A percentile compares a stretch with the other conserved stretches of the same genome.
Conservation (phyloP, 345 rosid genomes). For the Lepidium africanum region DNA sequence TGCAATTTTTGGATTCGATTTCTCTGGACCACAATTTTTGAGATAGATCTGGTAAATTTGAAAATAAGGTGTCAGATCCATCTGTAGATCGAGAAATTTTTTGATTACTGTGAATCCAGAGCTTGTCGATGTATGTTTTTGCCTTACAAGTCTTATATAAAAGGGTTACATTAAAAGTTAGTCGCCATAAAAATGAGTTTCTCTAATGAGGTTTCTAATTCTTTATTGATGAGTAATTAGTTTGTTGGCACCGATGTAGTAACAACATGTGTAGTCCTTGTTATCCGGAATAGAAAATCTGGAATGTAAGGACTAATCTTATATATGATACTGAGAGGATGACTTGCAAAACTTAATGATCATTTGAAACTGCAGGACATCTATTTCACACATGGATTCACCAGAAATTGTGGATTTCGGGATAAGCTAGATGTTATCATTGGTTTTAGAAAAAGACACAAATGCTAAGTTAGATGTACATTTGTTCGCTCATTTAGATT, state of each 20-base stretch:
- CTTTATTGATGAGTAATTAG: slow-evolving; percentile 28
- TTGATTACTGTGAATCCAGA: slow-evolving; percentile 61
- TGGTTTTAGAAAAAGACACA: slow-evolving; percentile 28
- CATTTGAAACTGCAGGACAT: slow-evolving; percentile 48
- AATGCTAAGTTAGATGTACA: slow-evolving; percentile 63
- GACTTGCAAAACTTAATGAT: background rate
- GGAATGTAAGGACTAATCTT: slow-evolving; percentile 50
- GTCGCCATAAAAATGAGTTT: background rate
- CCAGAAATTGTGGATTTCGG: slow-evolving; percentile 56
- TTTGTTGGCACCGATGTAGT: slow-evolving; percentile 81
- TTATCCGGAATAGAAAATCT: slow-evolving; percentile 54
- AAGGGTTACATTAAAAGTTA: background rate
- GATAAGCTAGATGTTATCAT: slow-evolving; percentile 60
- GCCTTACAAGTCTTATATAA: background rate
- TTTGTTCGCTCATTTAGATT: background rate
- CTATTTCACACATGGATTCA: no score
- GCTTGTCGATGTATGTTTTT: slow-evolving; percentile 50
- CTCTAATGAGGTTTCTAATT: background rate
- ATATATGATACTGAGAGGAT: background rate
- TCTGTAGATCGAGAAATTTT: no score
- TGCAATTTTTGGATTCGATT: no score
- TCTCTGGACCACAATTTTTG: no score
- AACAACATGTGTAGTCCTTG: slow-evolving; percentile 77
- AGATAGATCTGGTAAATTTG: no score
- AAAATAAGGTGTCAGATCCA: no score